phyloP scores from a whole-genome alignment of 2,329 filamentous ascomycete genomes.

The Epichloe hybrida region DNA sequence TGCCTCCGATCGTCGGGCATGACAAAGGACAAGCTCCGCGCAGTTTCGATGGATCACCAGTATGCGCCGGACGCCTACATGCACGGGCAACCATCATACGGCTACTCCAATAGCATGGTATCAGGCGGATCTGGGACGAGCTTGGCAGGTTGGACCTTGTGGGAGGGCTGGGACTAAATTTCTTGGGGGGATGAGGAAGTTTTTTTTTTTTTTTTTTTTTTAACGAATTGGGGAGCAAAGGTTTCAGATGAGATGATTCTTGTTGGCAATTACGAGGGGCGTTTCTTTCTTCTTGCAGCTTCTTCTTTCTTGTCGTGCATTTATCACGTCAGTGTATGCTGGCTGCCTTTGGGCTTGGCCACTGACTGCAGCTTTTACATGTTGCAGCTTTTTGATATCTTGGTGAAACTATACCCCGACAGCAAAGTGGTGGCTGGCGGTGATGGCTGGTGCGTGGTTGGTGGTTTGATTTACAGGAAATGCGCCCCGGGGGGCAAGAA shows the following conservation, averaged over 20 bases:
- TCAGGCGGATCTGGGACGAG: slow-evolving; percentile 15
- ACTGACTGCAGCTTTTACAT: neutral
- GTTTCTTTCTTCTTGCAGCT: neutral
- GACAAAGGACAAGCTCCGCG: slow-evolving; percentile 21
- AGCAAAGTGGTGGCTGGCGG: neutral
- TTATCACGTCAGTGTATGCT: neutral
- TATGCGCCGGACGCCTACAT: slow-evolving; percentile 1
- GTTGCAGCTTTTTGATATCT: neutral
- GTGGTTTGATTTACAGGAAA: too few species aligned
- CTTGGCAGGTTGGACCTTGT: slow-evolving; percentile 24
- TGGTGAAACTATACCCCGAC: neutral
- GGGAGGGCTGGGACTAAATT: slow-evolving; percentile 25
- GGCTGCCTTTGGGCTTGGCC: neutral
- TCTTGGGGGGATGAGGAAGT: neutral
- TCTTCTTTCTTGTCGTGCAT: neutral
- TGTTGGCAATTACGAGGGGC: neutral
- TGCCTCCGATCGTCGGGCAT: slow-evolving; percentile 31
- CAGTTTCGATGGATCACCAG: slow-evolving; percentile 1
- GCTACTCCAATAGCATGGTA: slow-evolving; percentile 17
- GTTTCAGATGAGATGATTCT: too few species aligned
- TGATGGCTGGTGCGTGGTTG: neutral
- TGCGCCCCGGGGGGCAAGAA: too few species aligned
- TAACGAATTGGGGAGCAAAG: too few species aligned
- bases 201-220: too few species aligned
- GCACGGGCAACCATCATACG: slow-evolving; percentile 15